phyloP scores from a whole-genome alignment of 2,329 filamentous ascomycete species.

The Fusarium irregulare region DNA sequence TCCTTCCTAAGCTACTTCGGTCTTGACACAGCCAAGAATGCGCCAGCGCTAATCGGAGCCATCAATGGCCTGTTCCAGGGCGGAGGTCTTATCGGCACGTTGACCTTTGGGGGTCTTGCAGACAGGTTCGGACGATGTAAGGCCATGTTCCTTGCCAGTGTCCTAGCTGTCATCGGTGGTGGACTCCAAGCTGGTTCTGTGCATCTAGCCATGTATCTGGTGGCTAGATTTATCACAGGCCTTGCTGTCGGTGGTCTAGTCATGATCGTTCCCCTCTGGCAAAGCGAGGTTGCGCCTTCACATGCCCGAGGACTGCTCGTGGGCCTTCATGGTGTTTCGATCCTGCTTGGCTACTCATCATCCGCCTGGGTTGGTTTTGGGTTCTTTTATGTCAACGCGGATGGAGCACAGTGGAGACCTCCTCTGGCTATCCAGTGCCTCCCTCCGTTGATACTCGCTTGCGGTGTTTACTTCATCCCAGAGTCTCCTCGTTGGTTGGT shows the following conservation, averaged over 20 bases:
- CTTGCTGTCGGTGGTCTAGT: background rate
- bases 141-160: background rate
- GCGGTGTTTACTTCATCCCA: background rate
- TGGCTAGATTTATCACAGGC: background rate
- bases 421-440: background rate
- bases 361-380: background rate
- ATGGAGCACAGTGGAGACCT: background rate
- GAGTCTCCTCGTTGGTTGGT: constrained; percentile 1
- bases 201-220: background rate
- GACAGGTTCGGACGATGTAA: background rate
- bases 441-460: background rate
- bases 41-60: background rate
- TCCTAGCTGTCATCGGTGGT: background rate
- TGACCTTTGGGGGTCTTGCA: background rate
- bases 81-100: background rate
- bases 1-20: constrained; percentile 2
- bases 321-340: background rate
- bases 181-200: background rate
- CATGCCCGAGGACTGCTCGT: constrained; percentile 1
- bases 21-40: constrained; percentile 1
- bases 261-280: background rate
- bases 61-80: background rate
- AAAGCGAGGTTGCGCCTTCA: background rate
- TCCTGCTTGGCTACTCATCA: background rate
- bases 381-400: background rate